Percentiles rank a stretch among this genome's conserved stretches.
These are phyloP conservation scores for Pholiota adiposa DNA, from an alignment of 1,284 basidiomycete genomes.

Conservation along the genomic window DNA sequence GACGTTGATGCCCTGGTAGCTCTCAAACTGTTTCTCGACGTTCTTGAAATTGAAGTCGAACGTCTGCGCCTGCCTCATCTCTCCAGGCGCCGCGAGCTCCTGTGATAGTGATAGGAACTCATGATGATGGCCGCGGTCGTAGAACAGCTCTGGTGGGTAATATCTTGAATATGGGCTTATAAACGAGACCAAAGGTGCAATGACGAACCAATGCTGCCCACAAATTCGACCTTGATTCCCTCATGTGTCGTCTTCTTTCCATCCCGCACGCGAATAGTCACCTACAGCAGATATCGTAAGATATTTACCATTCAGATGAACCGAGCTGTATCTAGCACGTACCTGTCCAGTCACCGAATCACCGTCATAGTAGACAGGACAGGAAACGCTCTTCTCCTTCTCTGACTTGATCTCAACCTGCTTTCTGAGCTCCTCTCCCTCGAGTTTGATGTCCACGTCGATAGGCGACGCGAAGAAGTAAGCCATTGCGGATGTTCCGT, in stretches of 20 bases:
- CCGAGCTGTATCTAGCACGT: slow-evolving; percentile 31
- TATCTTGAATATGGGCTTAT: slow-evolving; percentile 3
- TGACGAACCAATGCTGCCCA: slow-evolving; percentile 89
- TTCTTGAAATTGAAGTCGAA: slow-evolving; percentile 99
- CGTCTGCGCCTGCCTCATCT: slow-evolving; percentile 93
- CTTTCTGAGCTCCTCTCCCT: slow-evolving; percentile 87
- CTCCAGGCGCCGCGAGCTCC: slow-evolving; percentile 92
- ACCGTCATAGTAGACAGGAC: slow-evolving; percentile 95
- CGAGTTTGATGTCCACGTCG: slow-evolving; percentile 89
- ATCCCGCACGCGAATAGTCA: slow-evolving; percentile 87
- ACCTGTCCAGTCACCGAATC: slow-evolving; percentile 90
- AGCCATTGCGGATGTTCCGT: slow-evolving; percentile 45
- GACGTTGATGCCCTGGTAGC: slow-evolving; percentile 97
- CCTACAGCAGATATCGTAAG: slow-evolving; percentile 47
- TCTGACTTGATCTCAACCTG: slow-evolving; percentile 76
- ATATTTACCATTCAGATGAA: neutral
- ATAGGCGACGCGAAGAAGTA: slow-evolving; percentile 94
- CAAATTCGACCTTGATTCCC: slow-evolving; percentile 97
- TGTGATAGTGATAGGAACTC: slow-evolving; percentile 96
- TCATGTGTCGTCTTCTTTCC: slow-evolving; percentile 96
- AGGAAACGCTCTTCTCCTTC: slow-evolving; percentile 81
- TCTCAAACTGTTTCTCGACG: slow-evolving; percentile 98
- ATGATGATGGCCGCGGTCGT: slow-evolving; percentile 96
- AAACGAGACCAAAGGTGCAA: neutral
- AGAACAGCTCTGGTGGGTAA: slow-evolving; percentile 80